Conservation (phyloP, 352 stramenopile genomes). For the Bremia lactucae region DNA sequence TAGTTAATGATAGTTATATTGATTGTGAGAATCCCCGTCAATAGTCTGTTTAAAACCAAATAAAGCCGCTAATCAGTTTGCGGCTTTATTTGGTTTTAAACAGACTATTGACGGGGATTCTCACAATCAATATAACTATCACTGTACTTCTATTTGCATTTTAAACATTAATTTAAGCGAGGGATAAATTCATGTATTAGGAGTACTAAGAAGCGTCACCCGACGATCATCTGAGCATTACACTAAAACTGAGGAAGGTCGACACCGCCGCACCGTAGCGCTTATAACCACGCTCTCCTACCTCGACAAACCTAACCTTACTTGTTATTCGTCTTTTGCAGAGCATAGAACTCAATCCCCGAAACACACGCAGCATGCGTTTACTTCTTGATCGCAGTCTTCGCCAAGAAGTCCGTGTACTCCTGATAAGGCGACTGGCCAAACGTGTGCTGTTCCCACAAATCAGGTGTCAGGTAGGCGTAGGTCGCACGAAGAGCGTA, state of each 20-base stretch:
- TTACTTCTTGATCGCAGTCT: constrained; percentile 90
- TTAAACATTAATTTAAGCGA: too few species aligned
- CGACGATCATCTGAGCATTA: too few species aligned
- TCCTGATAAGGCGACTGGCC: constrained; percentile 94
- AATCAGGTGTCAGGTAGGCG: constrained; percentile 96
- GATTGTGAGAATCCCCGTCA: too few species aligned
- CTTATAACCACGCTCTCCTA: constrained; percentile 76
- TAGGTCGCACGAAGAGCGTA: constrained; percentile 97
- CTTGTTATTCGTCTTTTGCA: constrained; percentile 17
- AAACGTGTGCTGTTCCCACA: constrained; percentile 96
- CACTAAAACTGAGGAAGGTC: constrained; percentile 60
- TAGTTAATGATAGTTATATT: too few species aligned
- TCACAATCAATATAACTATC: too few species aligned
- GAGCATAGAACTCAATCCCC: constrained; percentile 2
- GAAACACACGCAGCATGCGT: background rate
- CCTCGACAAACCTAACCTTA: constrained; percentile 18
- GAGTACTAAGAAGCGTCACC: too few species aligned
- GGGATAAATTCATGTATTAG: too few species aligned
- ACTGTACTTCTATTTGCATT: too few species aligned
- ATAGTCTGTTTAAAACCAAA: too few species aligned
- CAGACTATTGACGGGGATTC: too few species aligned
- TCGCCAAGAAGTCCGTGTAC: constrained; percentile 98
- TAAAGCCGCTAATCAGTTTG: too few species aligned
- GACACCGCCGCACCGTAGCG: constrained; percentile 86
- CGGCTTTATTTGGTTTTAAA: too few species aligned